Evolutionary conservation across 441 rosid species (phyloP).

Genomic region (Raphanus hybrid): DNA sequence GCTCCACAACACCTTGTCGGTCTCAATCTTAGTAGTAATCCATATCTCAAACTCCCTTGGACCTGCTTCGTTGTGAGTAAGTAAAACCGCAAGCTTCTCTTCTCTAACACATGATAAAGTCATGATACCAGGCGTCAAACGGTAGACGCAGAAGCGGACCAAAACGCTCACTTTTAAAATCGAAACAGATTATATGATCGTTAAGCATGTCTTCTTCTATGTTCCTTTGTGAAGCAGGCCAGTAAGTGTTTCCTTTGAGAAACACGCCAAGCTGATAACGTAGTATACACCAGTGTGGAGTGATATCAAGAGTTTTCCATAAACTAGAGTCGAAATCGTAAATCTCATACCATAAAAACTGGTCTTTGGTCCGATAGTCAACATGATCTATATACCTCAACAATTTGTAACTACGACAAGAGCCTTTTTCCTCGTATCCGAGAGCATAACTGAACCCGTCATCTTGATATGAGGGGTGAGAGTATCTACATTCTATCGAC

Average conservation of each 20-base stretch:
- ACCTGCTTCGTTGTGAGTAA: neutral
- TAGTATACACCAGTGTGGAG: neutral
- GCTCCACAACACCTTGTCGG: neutral
- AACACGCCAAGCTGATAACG: neutral
- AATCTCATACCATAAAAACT: neutral
- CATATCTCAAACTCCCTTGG: neutral
- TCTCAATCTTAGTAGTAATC: slow-evolving; percentile 3
- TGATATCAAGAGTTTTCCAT: slow-evolving; percentile 4
- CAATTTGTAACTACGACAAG: too few relatives aligned
- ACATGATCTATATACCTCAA: too few relatives aligned
- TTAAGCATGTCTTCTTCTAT: neutral
- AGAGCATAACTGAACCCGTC: neutral
- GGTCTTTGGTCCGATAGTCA: neutral
- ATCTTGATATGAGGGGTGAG: neutral
- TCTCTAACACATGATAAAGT: slow-evolving; percentile 7
- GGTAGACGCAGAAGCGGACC: neutral
- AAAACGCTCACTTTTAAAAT: neutral
- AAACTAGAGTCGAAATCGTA: neutral
- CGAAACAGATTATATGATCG: neutral
- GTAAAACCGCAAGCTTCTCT: slow-evolving; percentile 4
- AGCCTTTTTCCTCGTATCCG: too few relatives aligned
- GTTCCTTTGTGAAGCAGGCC: neutral
- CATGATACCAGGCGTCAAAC: neutral
- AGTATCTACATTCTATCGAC: slow-evolving; percentile 1
- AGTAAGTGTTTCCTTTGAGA: neutral